Evolutionary conservation across 306 rosid species (phyloP).

Genomic region (Acacia crassicarpa): DNA sequence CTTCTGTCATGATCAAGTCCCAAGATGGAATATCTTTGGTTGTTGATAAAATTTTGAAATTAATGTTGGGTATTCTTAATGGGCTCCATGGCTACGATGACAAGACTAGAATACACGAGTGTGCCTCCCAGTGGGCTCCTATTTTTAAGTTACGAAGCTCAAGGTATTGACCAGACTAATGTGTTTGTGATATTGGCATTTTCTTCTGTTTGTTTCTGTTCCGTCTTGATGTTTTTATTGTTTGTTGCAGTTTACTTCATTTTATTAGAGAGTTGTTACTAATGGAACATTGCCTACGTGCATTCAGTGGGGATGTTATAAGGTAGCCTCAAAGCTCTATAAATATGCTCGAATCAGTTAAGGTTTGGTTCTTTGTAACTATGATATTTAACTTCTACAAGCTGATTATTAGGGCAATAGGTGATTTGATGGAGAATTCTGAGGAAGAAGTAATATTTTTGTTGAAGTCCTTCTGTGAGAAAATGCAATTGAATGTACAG

Average conservation of each 20-base stretch:
- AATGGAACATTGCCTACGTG: constrained; percentile 49
- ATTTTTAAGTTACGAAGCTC: constrained; percentile 53
- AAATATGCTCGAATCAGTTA: constrained; percentile 17
- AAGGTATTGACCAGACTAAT: constrained; percentile 50
- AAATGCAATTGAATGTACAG: constrained; percentile 40
- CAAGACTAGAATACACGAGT: constrained; percentile 49
- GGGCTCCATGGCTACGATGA: constrained; percentile 51
- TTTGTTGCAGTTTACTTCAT: constrained; percentile 62
- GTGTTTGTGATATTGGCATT: constrained; percentile 18
- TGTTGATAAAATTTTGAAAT: constrained; percentile 55
- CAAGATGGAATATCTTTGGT: constrained; percentile 47
- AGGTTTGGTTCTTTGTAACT: constrained; percentile 8
- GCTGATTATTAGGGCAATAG: constrained; percentile 59
- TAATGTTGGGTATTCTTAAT: constrained; percentile 65
- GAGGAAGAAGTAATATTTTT: constrained; percentile 61
- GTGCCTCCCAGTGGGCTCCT: constrained; percentile 80
- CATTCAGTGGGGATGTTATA: constrained; percentile 54
- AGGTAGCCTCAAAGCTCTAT: constrained; percentile 50
- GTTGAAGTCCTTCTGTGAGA: constrained; percentile 61
- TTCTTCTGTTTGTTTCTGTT: constrained; percentile 20
- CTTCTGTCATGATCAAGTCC: constrained; percentile 40
- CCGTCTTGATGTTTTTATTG: constrained; percentile 38
- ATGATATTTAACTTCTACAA: constrained; percentile 25
- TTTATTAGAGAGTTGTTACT: constrained; percentile 60
- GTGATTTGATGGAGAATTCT: constrained; percentile 58